Evolutionary conservation across 805 yeast genomes (phyloP).

Genomic region (Nakazawaea populi): DNA sequence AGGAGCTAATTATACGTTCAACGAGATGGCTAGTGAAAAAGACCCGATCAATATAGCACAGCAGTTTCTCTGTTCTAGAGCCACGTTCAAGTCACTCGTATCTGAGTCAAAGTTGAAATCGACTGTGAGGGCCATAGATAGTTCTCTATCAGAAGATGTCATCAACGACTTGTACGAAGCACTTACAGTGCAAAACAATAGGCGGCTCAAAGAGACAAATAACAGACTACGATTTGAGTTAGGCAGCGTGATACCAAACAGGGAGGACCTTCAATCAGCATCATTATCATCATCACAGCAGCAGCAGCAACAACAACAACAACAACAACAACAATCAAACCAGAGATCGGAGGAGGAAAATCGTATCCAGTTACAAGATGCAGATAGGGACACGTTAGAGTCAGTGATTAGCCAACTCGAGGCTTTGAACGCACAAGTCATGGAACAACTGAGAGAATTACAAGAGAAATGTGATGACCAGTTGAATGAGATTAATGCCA

Average conservation of each 20-base stretch:
- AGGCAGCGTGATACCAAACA: not conserved
- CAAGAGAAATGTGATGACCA: conserved; percentile 15
- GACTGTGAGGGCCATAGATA: not conserved
- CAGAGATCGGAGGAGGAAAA: not conserved
- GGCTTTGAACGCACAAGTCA: conserved; percentile 22
- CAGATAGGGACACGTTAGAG: conserved; percentile 7
- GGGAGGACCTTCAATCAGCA: too few relatives aligned
- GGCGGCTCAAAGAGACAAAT: conserved; percentile 2
- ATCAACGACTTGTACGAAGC: conserved; percentile 1
- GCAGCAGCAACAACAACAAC: not conserved
- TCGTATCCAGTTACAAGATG: not conserved
- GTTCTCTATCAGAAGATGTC: not conserved
- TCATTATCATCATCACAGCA: too few relatives aligned
- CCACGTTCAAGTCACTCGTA: conserved; percentile 7
- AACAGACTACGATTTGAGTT: not conserved
- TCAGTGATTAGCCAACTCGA: conserved; percentile 18
- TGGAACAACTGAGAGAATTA: conserved; percentile 16
- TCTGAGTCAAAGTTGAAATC: conserved; percentile 3
- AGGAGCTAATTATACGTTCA: not conserved
- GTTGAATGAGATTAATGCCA: conserved; percentile 14
- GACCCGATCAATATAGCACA: conserved; percentile 8
- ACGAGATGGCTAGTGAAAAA: not conserved
- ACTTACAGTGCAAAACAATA: conserved; percentile 3
- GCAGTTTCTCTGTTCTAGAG: conserved; percentile 7
- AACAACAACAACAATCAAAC: not conserved